These are phyloP conservation scores for Hypomyces perniciosus DNA, from an alignment of 2,329 filamentous ascomycete genomes.

Conservation along the genomic window DNA sequence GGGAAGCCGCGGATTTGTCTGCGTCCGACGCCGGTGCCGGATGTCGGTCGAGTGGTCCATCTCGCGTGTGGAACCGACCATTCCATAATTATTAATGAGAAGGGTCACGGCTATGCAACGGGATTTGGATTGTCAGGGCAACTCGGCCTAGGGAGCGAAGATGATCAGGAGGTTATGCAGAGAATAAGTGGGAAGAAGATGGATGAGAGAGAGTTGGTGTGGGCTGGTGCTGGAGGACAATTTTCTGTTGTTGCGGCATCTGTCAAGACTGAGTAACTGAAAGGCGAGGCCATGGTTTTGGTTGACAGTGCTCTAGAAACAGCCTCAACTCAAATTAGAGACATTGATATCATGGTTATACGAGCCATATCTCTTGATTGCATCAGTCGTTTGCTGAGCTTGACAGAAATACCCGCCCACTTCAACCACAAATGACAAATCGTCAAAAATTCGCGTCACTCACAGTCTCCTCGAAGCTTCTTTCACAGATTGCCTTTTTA, in stretches of 20 bases:
- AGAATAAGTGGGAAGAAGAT: neutral
- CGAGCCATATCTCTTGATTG: too few species aligned
- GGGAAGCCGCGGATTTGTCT: neutral
- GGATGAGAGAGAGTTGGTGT: neutral
- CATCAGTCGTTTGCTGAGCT: too few species aligned
- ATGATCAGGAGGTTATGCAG: neutral
- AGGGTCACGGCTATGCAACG: neutral
- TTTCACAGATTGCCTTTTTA: too few species aligned
- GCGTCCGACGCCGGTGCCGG: neutral
- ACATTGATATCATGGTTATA: too few species aligned
- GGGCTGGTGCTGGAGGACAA: neutral
- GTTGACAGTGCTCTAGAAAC: too few species aligned
- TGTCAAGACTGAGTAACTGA: neutral
- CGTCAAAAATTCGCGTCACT: too few species aligned
- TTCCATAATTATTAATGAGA: neutral
- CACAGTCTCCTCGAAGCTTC: too few species aligned
- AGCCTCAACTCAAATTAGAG: too few species aligned
- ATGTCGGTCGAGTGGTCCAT: neutral
- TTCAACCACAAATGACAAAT: too few species aligned
- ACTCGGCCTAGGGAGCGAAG: neutral
- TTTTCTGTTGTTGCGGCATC: constrained; percentile 5
- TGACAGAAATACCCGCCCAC: too few species aligned
- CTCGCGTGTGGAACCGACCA: constrained; percentile 2
- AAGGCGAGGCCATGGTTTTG: neutral
- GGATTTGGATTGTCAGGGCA: neutral